phyloP scores from a whole-genome alignment of 495 filamentous ascomycete species.

The Aspergillus indologenus region DNA sequence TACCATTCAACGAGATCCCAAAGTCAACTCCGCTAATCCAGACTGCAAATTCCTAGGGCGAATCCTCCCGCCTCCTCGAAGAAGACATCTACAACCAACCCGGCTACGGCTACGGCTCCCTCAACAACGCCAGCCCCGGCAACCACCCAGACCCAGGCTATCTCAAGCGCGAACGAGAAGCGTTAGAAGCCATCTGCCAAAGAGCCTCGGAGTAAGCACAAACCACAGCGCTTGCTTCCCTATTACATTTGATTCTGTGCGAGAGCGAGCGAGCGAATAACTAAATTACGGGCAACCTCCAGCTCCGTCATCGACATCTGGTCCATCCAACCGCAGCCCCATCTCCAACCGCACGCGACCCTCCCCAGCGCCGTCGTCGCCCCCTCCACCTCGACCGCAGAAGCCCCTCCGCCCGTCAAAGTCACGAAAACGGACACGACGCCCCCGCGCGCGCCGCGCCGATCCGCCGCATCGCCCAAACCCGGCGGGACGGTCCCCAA shows the following conservation, averaged over 20 bases:
- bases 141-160: constrained; percentile 50
- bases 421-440: constrained; percentile 21
- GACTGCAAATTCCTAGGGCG: too few relatives aligned
- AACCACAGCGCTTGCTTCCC: background rate
- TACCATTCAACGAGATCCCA: too few relatives aligned
- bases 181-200: constrained; percentile 52
- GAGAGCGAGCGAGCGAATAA: too few relatives aligned
- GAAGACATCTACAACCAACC: constrained; percentile 48
- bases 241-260: too few relatives aligned
- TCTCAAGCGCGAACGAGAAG: constrained; percentile 50
- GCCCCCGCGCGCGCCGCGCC: constrained; percentile 4
- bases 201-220: constrained; percentile 48
- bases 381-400: constrained; percentile 25
- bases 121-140: constrained; percentile 36
- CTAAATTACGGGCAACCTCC: too few relatives aligned
- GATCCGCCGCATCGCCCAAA: constrained; percentile 16
- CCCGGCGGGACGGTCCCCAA: constrained; percentile 34
- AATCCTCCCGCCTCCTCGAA: constrained; percentile 51
- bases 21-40: too few relatives aligned
- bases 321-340: constrained; percentile 48
- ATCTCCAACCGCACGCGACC: constrained; percentile 46
- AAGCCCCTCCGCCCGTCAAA: constrained; percentile 21
- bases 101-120: constrained; percentile 46
- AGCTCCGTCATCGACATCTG: constrained; percentile 50
- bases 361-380: constrained; percentile 35